phyloP scores from a whole-genome alignment of 1,139 yeast species.

The Petasospora rhodanensis region DNA sequence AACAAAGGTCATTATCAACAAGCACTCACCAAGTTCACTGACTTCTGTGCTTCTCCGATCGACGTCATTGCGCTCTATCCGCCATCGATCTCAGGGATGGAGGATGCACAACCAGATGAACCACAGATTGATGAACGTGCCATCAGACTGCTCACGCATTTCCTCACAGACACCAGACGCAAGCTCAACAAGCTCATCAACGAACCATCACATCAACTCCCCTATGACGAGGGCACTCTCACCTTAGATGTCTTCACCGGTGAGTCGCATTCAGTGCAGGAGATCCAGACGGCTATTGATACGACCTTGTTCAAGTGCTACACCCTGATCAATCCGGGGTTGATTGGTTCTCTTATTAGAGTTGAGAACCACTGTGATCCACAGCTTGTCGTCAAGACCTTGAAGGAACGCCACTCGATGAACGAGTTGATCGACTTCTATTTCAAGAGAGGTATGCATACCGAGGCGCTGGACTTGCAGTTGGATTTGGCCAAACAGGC shows the following conservation, averaged over 20 bases:
- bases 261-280: constrained; percentile 20
- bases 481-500: constrained; percentile 27
- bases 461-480: constrained; percentile 63
- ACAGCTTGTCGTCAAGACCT: constrained; percentile 51
- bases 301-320: constrained; percentile 78
- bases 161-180: constrained; percentile 47
- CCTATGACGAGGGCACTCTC: constrained; percentile 15
- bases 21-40: constrained; percentile 45
- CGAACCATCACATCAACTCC: constrained; percentile 17
- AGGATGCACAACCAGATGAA: constrained; percentile 5
- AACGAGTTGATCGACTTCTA: constrained; percentile 79
- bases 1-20: constrained; percentile 29
- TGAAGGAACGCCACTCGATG: constrained; percentile 48
- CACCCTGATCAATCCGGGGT: constrained; percentile 56
- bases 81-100: constrained; percentile 1
- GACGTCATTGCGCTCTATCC: constrained; percentile 46
- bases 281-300: constrained; percentile 57
- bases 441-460: constrained; percentile 57
- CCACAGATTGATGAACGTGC: constrained; percentile 16
- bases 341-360: constrained; percentile 80
- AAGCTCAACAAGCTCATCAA: constrained; percentile 33
- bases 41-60: constrained; percentile 55
- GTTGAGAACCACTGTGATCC: constrained; percentile 72
- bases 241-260: constrained; percentile 22
- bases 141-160: constrained; percentile 46